Evolutionary conservation across 2,329 filamentous ascomycete species (phyloP).

Genomic region (Stachybotrys chartarum): DNA sequence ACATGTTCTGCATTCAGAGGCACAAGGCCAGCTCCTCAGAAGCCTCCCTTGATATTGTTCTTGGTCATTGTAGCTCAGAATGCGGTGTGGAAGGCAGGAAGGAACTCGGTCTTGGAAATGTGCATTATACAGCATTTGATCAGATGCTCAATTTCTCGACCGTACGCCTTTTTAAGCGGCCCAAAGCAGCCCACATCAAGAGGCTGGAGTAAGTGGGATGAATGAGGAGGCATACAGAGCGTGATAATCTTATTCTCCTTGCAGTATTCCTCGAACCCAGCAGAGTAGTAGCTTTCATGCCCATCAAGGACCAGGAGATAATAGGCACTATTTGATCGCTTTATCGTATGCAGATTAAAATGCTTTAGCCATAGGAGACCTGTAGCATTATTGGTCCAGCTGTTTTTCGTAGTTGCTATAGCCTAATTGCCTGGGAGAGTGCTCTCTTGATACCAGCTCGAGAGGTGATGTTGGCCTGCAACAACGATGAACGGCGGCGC

Average conservation of each 20-base stretch:
- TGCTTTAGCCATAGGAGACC: background rate
- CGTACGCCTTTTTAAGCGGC: slow-evolving; percentile 23
- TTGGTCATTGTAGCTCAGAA: slow-evolving; percentile 15
- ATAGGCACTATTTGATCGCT: background rate
- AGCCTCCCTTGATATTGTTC: slow-evolving; percentile 19
- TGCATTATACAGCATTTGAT: slow-evolving; percentile 11
- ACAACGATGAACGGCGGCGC: slow-evolving; percentile 7
- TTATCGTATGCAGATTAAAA: background rate
- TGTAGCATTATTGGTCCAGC: slow-evolving; percentile 2
- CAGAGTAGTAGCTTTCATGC: background rate
- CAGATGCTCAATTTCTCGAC: slow-evolving; percentile 18
- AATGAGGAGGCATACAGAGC: slow-evolving; percentile 4
- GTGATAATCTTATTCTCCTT: background rate
- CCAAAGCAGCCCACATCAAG: slow-evolving; percentile 23
- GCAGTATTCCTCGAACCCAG: background rate
- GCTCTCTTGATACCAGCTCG: slow-evolving; percentile 10
- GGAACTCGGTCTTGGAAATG: background rate
- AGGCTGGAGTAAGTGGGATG: background rate
- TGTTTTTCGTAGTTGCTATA: slow-evolving; percentile 20
- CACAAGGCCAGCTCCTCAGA: slow-evolving; percentile 22
- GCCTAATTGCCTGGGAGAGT: slow-evolving; percentile 17
- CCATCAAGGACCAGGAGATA: background rate
- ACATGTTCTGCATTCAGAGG: slow-evolving; percentile 21
- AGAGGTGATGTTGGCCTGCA: slow-evolving; percentile 7
- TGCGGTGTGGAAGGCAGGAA: slow-evolving; percentile 6